Conservation (phyloP, 2,329 filamentous ascomycete species). For the Ophioceras dolichostomum region DNA sequence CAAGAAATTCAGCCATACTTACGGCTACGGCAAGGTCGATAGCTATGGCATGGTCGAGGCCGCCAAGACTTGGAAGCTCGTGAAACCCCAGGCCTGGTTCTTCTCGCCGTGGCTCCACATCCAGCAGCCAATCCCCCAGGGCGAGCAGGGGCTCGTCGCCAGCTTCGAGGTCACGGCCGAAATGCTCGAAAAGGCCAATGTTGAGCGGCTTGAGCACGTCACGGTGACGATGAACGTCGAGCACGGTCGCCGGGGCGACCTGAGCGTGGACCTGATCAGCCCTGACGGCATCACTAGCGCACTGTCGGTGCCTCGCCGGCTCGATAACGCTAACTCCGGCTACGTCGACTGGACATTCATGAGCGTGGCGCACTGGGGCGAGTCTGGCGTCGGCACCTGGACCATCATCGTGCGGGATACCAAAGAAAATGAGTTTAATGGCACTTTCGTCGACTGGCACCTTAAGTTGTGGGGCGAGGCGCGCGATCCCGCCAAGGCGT, state of each 20-base stretch:
- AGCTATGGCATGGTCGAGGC: conserved; percentile 73
- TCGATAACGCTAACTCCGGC: conserved; percentile 54
- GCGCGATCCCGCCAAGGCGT: conserved; percentile 63
- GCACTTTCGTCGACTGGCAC: conserved; percentile 82
- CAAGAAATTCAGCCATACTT: conserved; percentile 85
- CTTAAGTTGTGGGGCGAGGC: conserved; percentile 89
- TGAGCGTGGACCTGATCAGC: conserved; percentile 85
- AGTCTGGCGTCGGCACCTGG: conserved; percentile 80
- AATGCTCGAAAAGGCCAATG: conserved; percentile 70
- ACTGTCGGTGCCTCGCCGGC: conserved; percentile 60
- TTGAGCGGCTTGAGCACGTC: conserved; percentile 83
- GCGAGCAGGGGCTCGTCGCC: conserved; percentile 64
- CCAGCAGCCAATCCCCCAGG: conserved; percentile 74
- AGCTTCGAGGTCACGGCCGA: conserved; percentile 72
- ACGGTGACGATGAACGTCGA: conserved; percentile 96
- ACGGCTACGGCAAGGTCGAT: conserved; percentile 92
- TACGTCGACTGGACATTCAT: conserved; percentile 98
- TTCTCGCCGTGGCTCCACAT: conserved; percentile 92
- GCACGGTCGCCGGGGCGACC: conserved; percentile 75
- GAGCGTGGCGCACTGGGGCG: conserved; percentile 95
- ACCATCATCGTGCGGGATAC: conserved; percentile 83
- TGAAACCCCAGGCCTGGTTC: conserved; percentile 94
- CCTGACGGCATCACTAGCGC: conserved; percentile 73
- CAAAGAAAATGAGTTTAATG: conserved; percentile 60
- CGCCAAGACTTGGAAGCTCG: conserved; percentile 73